Evolutionary conservation across 2,329 filamentous ascomycete genomes (phyloP), one percentile per base, ranked within the genome.

Genomic region (Trichoderma koningii): DNA sequence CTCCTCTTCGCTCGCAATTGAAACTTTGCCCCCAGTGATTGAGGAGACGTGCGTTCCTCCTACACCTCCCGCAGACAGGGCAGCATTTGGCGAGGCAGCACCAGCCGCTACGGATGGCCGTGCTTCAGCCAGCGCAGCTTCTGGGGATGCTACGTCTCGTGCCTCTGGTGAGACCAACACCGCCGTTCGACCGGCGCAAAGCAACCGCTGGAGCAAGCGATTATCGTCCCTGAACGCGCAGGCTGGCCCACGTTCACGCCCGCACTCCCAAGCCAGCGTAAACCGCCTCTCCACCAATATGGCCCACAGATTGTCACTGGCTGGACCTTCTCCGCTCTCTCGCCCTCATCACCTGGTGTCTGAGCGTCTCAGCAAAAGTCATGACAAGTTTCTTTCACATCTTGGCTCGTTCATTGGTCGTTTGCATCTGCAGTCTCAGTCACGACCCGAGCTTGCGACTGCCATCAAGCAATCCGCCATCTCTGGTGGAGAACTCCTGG

Each of bases 361-460:
- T 2, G 90, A 93, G 75, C 89, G 89, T 70, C 84, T 98, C 55
- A 90, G 87, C 71, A 82, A 85, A 56, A 90, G 88, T 57, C 93
- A 97, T 78, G 93, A 98, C 78, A 87, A 86, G 7, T 97, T 98
- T 73, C 81, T 99, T 61, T 95, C 93, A 7, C 90, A 93, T 73
- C 86, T 99, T 59, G 94, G 92, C 57, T 96, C 92, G 5, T 97
- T 98, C 75, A 94, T 98, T 74, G 95, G 95, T 17, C 83, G 87
- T 44, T 84, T 97, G 64, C 92, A 97, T 76, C 82, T 97, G 66
- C 93, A 97, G 75, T 95, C 93, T n/a, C 89, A 95, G 68, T 95
- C 93, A 7, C 89, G 92, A 9, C 87, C 90, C 1, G 93, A 97
- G 74, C 83, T 98, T 55, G 87, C 93, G 38, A 79, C 88, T 12